Evolutionary conservation across 495 filamentous ascomycete species (phyloP), one percentile per base, ranked within the genome.

Genomic region (Glutinoglossum americanum): DNA sequence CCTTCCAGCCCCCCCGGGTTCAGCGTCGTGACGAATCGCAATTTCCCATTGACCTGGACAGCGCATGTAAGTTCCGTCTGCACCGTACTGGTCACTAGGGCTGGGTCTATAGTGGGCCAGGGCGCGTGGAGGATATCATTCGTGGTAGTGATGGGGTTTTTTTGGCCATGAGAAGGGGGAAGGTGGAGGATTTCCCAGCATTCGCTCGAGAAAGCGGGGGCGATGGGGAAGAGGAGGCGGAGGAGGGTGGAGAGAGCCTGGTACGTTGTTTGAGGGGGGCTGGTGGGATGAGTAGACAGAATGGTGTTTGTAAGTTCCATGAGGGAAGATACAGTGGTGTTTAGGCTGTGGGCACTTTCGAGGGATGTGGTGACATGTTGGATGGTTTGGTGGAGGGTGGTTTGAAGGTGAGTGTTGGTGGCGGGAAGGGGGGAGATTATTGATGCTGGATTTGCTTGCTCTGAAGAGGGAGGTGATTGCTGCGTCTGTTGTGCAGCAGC

Each of bases 271-370:
- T 33, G 41, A 3, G 19, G 63, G 37, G 19, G 15, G 23, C 7
- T n/a, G 67, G 65, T 2, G 66, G 9, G 0, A 68, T 63, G 1
- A 71, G 68, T 66, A 49, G 56, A 68, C 23, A 65, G 60, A 27
- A 94, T 71, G 2, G 69, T 60, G 64, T 93, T 90, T 13, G 85
- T 87, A 1, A 94, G 74, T 19, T 76, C 78, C 69, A 83, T 94
- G 35, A 94, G 71, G 62, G 88, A 84, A 1, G 84, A 88, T 19
- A 94, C 76, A 35, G 83, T 76, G 1, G 85, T 92, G 67, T 94
- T 94, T 47, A 94, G 72, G 0, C 80, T 66, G 60, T 85, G 83
- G 0, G 85, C 83, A 35, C 74, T 73, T 57, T 81, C 72, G 57
- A 89, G 77, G n/a, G 82, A 79, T 5, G 70, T 66, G 0, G 81